Evolutionary conservation across 805 yeast species (phyloP), one percentile per base, ranked within the genome.

Genomic region (Tetrapisispora namnaoensis): DNA sequence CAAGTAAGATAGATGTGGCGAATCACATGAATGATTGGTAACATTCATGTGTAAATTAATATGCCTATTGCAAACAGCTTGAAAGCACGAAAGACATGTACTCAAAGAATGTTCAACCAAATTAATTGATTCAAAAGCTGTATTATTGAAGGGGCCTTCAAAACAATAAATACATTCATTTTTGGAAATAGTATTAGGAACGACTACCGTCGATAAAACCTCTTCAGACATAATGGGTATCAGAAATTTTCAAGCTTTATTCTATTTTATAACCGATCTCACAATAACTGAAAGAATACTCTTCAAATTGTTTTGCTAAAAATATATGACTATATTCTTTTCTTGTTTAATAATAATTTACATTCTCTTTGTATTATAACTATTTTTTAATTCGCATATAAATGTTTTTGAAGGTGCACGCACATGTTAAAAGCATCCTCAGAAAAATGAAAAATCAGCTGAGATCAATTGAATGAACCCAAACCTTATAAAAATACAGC

Each of bases 141-240:
- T 43, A 1, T 56, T 53, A 44, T 75, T 77, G 46, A 69, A 67
- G 4, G 86, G 77, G 0, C 86, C 79, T 52, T 82, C 91, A 60
- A 84, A 91, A 47, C 90, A 83, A 67, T 78, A 91, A 70, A 85
- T 84, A 62, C 97, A 90, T 55, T 89, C 96, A 68, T 91, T 97
- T 61, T 87, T 90, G 59, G 79, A 82, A 17, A 90, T 78, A 2
- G 73, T 70, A 22, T 66, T 52, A 3, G 70, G 66, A 30, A 69
- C 48, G 2, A 55, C 48, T 17, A 53, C 40, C 10, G 41, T 42
- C 4, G 39, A 42, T 27, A 54, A 42, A 28, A 58, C 20, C 6
- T 35, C 46, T 11, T 53, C 57, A 16, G 48, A 42, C 52, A 52
- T 51, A 4, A 2, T 34, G 7, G 16, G 17, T 8, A 32, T 10